Evolutionary conservation across 257 asterid genomes (phyloP).

Genomic region (Solanum bukasovii): DNA sequence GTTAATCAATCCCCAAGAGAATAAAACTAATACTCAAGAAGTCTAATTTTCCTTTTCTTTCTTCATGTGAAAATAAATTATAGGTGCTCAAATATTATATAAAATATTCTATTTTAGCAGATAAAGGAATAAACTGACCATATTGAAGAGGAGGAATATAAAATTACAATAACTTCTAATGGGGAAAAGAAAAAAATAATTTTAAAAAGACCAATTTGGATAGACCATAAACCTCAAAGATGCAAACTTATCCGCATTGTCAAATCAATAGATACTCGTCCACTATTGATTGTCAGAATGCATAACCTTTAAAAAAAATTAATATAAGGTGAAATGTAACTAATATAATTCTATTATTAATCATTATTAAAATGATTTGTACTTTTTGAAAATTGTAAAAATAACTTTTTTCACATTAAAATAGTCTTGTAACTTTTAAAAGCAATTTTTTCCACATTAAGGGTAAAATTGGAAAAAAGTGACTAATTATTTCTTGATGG

Average conservation of each 20-base stretch:
- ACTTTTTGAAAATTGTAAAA: no score
- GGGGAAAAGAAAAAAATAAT: not conserved
- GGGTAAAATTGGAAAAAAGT: no score
- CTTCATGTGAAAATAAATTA: not conserved
- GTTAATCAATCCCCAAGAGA: not conserved
- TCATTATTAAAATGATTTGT: no score
- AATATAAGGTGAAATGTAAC: no score
- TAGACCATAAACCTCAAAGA: not conserved
- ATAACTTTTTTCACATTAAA: no score
- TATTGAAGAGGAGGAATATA: not conserved
- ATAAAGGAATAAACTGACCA: not conserved
- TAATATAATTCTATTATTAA: no score
- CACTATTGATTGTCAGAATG: no score
- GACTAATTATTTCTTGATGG: no score
- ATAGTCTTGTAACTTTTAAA: no score
- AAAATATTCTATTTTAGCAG: not conserved
- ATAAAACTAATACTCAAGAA: not conserved
- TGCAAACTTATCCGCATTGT: not conserved
- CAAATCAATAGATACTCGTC: not conserved
- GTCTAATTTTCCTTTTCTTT: not conserved
- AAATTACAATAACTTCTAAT: not conserved
- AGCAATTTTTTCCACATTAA: no score
- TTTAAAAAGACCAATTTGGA: not conserved
- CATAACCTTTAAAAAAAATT: no score
- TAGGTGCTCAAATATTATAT: not conserved